Conservation (phyloP, 495 filamentous ascomycete genomes). For the Podospora fimiseda region DNA sequence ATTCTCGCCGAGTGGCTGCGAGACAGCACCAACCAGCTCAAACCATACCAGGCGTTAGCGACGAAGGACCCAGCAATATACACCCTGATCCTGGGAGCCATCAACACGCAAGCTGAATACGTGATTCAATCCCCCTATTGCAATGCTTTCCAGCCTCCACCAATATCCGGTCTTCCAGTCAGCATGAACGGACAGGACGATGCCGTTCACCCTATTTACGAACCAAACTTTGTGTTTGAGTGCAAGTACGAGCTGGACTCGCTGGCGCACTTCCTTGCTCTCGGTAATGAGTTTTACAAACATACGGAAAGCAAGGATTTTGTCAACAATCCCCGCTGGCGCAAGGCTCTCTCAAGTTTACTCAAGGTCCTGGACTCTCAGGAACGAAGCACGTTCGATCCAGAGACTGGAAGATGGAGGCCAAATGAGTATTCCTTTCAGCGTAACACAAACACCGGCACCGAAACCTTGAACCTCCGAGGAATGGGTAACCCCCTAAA, state of each 20-base stretch:
- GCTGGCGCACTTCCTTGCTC: conserved; percentile 79
- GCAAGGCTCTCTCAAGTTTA: conserved; percentile 66
- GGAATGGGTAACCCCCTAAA: conserved; percentile 90
- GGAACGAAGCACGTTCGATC: conserved; percentile 70
- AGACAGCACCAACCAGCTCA: conserved; percentile 93
- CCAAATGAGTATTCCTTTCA: conserved; percentile 82
- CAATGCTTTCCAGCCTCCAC: conserved; percentile 95
- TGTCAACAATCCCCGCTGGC: conserved; percentile 66
- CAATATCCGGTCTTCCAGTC: conserved; percentile 63
- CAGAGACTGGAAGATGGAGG: conserved; percentile 53
- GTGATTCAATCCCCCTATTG: conserved; percentile 95
- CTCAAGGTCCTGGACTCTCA: conserved; percentile 71
- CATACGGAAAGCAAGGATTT: conserved; percentile 73
- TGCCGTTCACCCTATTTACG: conserved; percentile 76
- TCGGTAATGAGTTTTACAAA: conserved; percentile 80
- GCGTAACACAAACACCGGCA: conserved; percentile 69
- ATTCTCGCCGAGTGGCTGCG: conserved; percentile 98
- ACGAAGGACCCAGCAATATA: conserved; percentile 68
- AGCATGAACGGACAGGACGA: conserved; percentile 74
- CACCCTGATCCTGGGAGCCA: conserved; percentile 82
- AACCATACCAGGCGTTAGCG: conserved; percentile 80
- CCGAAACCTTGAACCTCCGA: conserved; percentile 77
- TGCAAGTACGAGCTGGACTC: conserved; percentile 99
- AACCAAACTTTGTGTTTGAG: conserved; percentile 81
- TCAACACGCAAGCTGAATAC: conserved; percentile 93